These are phyloP conservation scores for Chaetomiaceae sp. DNA, from an alignment of 2,329 filamentous ascomycete species.

Conservation along the genomic window DNA sequence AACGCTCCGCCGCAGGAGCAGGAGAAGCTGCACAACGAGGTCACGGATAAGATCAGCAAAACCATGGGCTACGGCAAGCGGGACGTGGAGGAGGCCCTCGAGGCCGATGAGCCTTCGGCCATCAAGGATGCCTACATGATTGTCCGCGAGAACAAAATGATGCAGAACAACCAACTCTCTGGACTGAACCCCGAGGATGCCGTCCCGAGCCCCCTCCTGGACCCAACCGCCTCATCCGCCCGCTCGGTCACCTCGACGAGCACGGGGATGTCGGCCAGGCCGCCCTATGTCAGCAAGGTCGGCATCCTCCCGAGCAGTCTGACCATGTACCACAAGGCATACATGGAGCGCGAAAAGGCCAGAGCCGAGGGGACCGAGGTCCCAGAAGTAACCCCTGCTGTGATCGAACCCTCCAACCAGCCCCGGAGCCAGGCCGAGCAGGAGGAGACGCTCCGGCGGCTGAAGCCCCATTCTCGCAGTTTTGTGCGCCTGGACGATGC, in stretches of 20 bases:
- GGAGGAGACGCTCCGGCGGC: slow-evolving; percentile 70
- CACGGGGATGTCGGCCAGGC: slow-evolving; percentile 44
- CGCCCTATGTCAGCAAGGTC: slow-evolving; percentile 74
- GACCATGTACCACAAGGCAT: slow-evolving; percentile 84
- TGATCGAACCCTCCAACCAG: slow-evolving; percentile 45
- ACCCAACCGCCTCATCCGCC: slow-evolving; percentile 51
- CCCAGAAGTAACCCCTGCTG: slow-evolving; percentile 39
- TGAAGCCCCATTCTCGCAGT: slow-evolving; percentile 80
- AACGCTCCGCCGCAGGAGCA: slow-evolving; percentile 73
- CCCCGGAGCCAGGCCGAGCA: slow-evolving; percentile 67
- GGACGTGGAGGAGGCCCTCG: slow-evolving; percentile 90
- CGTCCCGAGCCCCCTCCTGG: slow-evolving; percentile 43
- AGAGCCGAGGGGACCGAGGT: slow-evolving; percentile 43
- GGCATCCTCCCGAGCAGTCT: slow-evolving; percentile 88
- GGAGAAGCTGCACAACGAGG: slow-evolving; percentile 84
- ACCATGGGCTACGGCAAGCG: slow-evolving; percentile 96
- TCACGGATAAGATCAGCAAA: slow-evolving; percentile 92
- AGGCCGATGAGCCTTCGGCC: slow-evolving; percentile 87
- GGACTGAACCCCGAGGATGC: slow-evolving; percentile 26
- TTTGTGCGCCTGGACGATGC: slow-evolving; percentile 63
- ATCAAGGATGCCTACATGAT: slow-evolving; percentile 99
- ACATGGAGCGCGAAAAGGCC: slow-evolving; percentile 68
- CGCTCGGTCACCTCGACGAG: slow-evolving; percentile 49
- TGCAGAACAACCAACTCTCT: slow-evolving; percentile 74
- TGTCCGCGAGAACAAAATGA: slow-evolving; percentile 93